phyloP scores from a whole-genome alignment of 805 yeast species.

The Lachancea sp. region DNA sequence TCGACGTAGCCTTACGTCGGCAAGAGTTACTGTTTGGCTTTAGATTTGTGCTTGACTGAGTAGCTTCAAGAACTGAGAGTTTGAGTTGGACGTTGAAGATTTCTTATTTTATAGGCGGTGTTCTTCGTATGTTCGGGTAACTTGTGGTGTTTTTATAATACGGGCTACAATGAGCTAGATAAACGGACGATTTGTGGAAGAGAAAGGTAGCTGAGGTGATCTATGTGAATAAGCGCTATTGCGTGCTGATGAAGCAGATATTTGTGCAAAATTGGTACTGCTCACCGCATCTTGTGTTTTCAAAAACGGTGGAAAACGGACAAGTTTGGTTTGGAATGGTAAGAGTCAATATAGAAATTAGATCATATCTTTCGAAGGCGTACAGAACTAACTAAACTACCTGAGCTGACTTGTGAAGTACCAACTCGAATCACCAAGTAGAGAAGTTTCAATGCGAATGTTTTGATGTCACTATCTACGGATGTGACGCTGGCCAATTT shows the following conservation, averaged over 20 bases:
- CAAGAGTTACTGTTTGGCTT: not conserved
- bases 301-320: too few relatives aligned
- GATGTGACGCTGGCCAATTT: not conserved
- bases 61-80: not conserved
- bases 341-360: too few relatives aligned
- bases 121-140: not conserved
- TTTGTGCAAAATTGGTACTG: too few relatives aligned
- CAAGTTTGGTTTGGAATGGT: too few relatives aligned
- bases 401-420: too few relatives aligned
- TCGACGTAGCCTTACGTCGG: slow-evolving; percentile 6
- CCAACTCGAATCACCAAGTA: too few relatives aligned
- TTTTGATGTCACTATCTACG: not conserved
- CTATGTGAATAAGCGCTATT: too few relatives aligned
- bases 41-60: not conserved
- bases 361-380: too few relatives aligned
- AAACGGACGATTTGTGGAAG: not conserved
- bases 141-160: not conserved
- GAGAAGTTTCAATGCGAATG: not conserved
- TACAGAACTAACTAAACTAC: too few relatives aligned
- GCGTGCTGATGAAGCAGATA: too few relatives aligned
- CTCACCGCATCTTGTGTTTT: too few relatives aligned
- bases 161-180: not conserved
- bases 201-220: too few relatives aligned
- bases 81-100: not conserved
- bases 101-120: not conserved